Base-by-base conservation (phyloP, 768 basidiomycete species). In the Tylopilus sp. region DNA sequence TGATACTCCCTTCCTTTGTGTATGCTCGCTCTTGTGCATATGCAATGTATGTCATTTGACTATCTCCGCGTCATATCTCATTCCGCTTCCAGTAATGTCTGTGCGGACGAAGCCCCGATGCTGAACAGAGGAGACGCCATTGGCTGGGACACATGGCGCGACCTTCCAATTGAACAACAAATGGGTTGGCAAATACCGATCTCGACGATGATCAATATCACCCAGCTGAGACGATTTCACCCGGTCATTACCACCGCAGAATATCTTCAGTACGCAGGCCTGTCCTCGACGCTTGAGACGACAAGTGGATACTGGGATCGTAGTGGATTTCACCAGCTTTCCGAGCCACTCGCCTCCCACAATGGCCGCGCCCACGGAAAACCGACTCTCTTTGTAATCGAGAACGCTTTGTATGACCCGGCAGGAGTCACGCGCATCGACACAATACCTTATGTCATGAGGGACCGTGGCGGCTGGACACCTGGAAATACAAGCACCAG, bases 11-110 rank as follows among this genome's bases (percentile, higher is more conserved):
- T 16, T 71, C 73, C 12, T 72, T 71, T 54, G 69, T 77, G 46
- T 77, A 77, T 45, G 74, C 75, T n/a, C 68, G 76, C 25, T 66
- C 70, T 1, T 77, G 77, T 55, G 72, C 71, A 55, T 77, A 70
- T 50, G 65, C 68, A 42, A 67, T 68, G 72, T 72, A 53, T 30
- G 73, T 59, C 11, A 21, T 42, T 24, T 8, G 22, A 19, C 36
- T 14, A 17, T 31, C 17, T 49, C 30, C 28, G 1, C 6, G 36
- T 29, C n/a, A 21, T 19, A 6, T 38, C 54, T 60, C 30, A 58
- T 24, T 11, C 8, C 37, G 14, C 24, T 9, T 12, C 30, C 40
- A 69, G 72, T 45, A 42, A 55, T 31, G 69, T 70, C 29, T 76
- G 75, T 52, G 68, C 73, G 47, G 68, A 76, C 14, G 67, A 71